A percentile compares a stretch with the other conserved stretches of the same genome.
These are phyloP conservation scores for Boletellus deceptivus DNA, from an alignment of 1,284 basidiomycete species.

Conservation along the genomic window DNA sequence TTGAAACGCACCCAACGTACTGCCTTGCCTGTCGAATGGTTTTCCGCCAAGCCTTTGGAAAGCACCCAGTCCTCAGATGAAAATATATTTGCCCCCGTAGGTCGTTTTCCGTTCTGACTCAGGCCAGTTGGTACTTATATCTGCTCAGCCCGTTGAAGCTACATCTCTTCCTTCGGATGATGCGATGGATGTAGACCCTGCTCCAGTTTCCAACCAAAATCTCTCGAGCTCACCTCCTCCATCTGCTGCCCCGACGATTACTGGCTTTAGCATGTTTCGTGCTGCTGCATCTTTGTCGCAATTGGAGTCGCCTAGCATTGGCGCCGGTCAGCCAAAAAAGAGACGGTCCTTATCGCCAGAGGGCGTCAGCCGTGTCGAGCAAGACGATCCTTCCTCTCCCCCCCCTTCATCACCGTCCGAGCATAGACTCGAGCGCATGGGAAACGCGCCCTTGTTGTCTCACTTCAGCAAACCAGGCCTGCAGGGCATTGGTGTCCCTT, in stretches of 20 bases:
- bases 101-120: constrained; percentile 18
- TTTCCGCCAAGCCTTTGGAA: constrained; percentile 32
- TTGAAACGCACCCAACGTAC: constrained; percentile 56
- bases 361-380: constrained; percentile 37
- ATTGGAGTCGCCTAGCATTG: constrained; percentile 36
- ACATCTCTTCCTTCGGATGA: constrained; percentile 50
- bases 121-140: not conserved
- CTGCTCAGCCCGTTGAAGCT: constrained; percentile 36
- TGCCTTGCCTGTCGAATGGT: constrained; percentile 64
- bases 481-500: constrained; percentile 58
- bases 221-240: constrained; percentile 42
- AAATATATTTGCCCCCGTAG: constrained; percentile 33
- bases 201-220: constrained; percentile 28
- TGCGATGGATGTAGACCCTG: constrained; percentile 74
- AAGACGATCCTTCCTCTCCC: constrained; percentile 54
- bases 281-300: constrained; percentile 51
- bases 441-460: constrained; percentile 42
- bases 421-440: constrained; percentile 60
- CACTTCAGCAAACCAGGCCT: constrained; percentile 56
- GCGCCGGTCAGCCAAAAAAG: constrained; percentile 53
- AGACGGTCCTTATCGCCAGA: constrained; percentile 71
- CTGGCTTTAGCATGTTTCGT: constrained; percentile 61
- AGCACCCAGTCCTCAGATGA: constrained; percentile 25
- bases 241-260: constrained; percentile 52
- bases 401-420: constrained; percentile 64